Percentiles rank a stretch among this genome's conserved stretches.
phyloP scores from a whole-genome alignment of 2,329 filamentous ascomycete genomes.

The Blastomyces percursus region DNA sequence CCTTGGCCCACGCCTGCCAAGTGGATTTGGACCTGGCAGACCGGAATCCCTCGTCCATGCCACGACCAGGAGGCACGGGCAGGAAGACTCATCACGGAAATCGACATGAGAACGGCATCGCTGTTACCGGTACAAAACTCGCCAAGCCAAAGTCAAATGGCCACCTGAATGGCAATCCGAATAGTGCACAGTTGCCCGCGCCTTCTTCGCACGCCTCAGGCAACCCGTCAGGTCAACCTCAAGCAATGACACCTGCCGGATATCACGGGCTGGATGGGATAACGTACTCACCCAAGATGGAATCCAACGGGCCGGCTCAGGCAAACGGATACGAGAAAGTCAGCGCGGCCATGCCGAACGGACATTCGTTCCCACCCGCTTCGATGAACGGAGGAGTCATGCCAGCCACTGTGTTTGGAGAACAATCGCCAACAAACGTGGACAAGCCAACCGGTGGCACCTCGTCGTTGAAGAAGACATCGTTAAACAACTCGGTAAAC shows the following conservation, averaged over 20 bases:
- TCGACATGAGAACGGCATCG: slow-evolving; percentile 78
- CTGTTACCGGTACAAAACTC: slow-evolving; percentile 63
- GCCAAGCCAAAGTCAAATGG: slow-evolving; percentile 47
- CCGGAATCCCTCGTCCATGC: slow-evolving; percentile 37
- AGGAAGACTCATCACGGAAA: slow-evolving; percentile 56
- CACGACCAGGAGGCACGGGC: slow-evolving; percentile 38
- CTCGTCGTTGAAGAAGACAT: slow-evolving; percentile 20
- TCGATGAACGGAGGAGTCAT: slow-evolving; percentile 21
- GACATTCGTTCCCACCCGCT: slow-evolving; percentile 23
- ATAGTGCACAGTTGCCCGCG: slow-evolving; percentile 30
- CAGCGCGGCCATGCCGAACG: slow-evolving; percentile 26
- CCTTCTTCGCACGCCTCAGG: slow-evolving; percentile 30
- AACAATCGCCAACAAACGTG: slow-evolving; percentile 22
- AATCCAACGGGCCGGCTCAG: slow-evolving; percentile 26
- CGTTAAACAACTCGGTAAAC: slow-evolving; percentile 46
- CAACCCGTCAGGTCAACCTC: slow-evolving; percentile 22
- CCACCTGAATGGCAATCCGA: slow-evolving; percentile 42
- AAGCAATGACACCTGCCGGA: slow-evolving; percentile 19
- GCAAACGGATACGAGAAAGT: slow-evolving; percentile 29
- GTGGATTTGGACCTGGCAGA: slow-evolving; percentile 36
- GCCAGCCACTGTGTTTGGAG: slow-evolving; percentile 13
- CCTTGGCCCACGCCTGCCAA: slow-evolving; percentile 40
- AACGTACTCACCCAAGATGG: slow-evolving; percentile 24
- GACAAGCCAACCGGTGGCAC: slow-evolving; percentile 17
- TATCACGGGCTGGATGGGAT: slow-evolving; percentile 21